Base-by-base conservation (phyloP, 176 grass and related monocot species). In the Triticum dicoccoides region DNA sequence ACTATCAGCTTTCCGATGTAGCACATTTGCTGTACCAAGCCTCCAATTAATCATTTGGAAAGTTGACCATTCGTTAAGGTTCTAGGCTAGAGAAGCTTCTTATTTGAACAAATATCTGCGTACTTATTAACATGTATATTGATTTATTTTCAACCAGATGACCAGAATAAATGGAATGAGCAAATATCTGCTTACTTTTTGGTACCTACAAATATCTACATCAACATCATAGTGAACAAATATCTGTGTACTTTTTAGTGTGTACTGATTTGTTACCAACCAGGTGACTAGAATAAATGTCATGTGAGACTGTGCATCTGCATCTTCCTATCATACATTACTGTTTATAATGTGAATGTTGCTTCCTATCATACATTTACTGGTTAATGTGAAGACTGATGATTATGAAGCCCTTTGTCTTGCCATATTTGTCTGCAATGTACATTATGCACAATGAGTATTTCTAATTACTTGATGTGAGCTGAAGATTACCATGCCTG, bases 401-500 rank as follows among this genome's bases (percentile, higher is more conserved):
- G 49, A 24, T 37, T 81, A 61, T 52, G 37, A 62, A 63, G 51
- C 32, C 39, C 54, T 58, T 58, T 58, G 54, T 58, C 6, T 58
- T 58, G 18, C 18, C 54, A 58, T 58, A 58, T 69, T 35, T 76
- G 25, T 45, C 21, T 1, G 2, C 5, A 80, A 38, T 76, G 11
- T 75, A 17, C 32, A 51, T 79, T 61, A 15, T 84, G 10, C 44
- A 68, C 7, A 56, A 2, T 82, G 66, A 30, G 21, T 65, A 24
- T 24, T 87, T 89, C 23, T 82, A 12, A 66, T 84, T 79, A 65
- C 37, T 83, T 41, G 30, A 2, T 11, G 18, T 49, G 24, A 86
- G 13, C 52, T 27, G 24, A 29, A 88, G 79, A 81, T 87, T 45
- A 21, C 76, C 82, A 15, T 73, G 61, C 61, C 77, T 90, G 7